These are phyloP conservation scores for Castanea crenata DNA, from an alignment of 306 rosid species.

Conservation along the genomic window DNA sequence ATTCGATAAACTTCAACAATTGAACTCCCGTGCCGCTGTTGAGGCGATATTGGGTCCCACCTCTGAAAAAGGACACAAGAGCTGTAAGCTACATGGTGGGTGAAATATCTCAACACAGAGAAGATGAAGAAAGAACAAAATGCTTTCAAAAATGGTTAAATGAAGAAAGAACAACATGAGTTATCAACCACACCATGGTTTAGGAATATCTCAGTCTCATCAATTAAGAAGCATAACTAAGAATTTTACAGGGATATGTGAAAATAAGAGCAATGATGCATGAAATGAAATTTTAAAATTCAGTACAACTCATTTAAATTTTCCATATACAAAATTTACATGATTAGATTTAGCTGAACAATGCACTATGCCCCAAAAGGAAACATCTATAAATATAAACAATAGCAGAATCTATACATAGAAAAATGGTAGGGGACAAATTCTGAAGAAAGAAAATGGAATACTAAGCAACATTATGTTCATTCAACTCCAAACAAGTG, in stretches of 20 bases:
- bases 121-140: constrained; percentile 11
- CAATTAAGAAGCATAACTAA: too few relatives aligned
- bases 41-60: constrained; percentile 94
- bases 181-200: too few relatives aligned
- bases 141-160: too few relatives aligned
- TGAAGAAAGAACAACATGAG: too few relatives aligned
- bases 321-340: too few relatives aligned
- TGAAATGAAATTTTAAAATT: too few relatives aligned
- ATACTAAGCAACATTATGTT: not conserved
- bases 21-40: constrained; percentile 91
- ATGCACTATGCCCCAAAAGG: not conserved
- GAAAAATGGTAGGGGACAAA: not conserved
- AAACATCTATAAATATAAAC: not conserved
- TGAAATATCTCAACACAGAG: not conserved
- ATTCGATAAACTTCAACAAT: constrained; percentile 97
- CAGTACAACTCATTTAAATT: too few relatives aligned
- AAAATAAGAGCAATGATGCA: too few relatives aligned
- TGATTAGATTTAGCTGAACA: too few relatives aligned
- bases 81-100: constrained; percentile 8
- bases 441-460: not conserved
- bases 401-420: not conserved
- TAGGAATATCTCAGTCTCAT: too few relatives aligned
- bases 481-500: constrained; percentile 10
- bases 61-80: constrained; percentile 48
- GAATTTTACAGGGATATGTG: too few relatives aligned